A percentile compares a stretch with the other conserved stretches of the same genome.
These are phyloP conservation scores for Ceratobasidium papillatum DNA, from an alignment of 1,284 basidiomycete genomes.

Conservation along the genomic window DNA sequence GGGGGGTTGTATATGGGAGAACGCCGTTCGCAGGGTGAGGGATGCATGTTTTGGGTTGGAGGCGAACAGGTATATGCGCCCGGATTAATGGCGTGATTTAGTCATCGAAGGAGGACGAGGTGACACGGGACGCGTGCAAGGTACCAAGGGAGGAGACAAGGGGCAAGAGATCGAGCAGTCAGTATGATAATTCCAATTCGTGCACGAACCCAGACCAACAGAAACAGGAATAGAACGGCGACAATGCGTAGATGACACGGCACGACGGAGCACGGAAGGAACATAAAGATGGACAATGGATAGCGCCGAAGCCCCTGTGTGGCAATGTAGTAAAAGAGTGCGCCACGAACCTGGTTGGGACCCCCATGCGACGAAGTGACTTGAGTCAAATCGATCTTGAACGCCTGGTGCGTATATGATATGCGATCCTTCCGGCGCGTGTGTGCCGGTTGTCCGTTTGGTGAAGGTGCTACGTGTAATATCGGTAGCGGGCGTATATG, in stretches of 20 bases:
- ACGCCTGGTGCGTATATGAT: slow-evolving; percentile 92
- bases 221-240: background rate
- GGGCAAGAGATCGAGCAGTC: slow-evolving; percentile 8
- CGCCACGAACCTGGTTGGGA: slow-evolving; percentile 38
- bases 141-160: slow-evolving; percentile 18
- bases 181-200: slow-evolving; percentile 16
- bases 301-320: slow-evolving; percentile 45
- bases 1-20: background rate
- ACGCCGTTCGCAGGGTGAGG: background rate
- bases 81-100: background rate
- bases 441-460: slow-evolving; percentile 58
- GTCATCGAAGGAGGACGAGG: slow-evolving; percentile 13
- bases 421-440: slow-evolving; percentile 88
- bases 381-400: slow-evolving; percentile 92
- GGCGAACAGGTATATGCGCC: slow-evolving; percentile 22
- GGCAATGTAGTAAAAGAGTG: slow-evolving; percentile 1
- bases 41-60: background rate
- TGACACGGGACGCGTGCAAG: slow-evolving; percentile 19
- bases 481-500: background rate
- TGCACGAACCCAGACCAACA: slow-evolving; percentile 7
- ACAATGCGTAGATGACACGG: slow-evolving; percentile 19
- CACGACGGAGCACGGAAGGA: slow-evolving; percentile 14
- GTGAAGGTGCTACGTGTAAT: slow-evolving; percentile 45
- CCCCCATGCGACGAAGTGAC: slow-evolving; percentile 62
- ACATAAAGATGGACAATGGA: background rate